These are phyloP conservation scores for Thielaviopsis musarum DNA, from an alignment of 2,329 filamentous ascomycete genomes.

Conservation along the genomic window DNA sequence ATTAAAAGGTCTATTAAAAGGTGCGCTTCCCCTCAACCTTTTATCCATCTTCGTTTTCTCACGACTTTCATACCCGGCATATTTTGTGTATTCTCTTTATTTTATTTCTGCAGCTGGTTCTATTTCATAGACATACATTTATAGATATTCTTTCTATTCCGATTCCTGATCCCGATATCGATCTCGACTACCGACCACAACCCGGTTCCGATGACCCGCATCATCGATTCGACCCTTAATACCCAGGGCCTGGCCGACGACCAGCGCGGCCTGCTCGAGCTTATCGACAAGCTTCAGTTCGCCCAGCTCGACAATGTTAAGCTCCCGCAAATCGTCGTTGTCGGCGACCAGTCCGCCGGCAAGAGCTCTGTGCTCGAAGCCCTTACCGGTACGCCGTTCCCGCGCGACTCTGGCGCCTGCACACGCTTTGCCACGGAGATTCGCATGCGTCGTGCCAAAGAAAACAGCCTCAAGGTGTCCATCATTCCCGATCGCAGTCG, in stretches of 20 bases:
- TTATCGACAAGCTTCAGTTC: slow-evolving; percentile 38
- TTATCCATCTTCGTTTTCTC: too few relatives aligned
- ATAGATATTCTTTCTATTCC: background rate
- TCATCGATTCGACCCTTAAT: slow-evolving; percentile 30
- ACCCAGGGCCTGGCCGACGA: slow-evolving; percentile 34
- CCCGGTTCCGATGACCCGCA: slow-evolving; percentile 9
- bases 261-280: slow-evolving; percentile 39
- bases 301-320: slow-evolving; percentile 34
- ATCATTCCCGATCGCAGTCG: slow-evolving; percentile 38
- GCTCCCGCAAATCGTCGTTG: slow-evolving; percentile 45
- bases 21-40: too few relatives aligned
- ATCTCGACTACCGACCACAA: background rate
- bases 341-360: slow-evolving; percentile 46
- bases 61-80: too few relatives aligned
- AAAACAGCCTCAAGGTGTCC: slow-evolving; percentile 29
- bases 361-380: slow-evolving; percentile 48
- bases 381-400: slow-evolving; percentile 45
- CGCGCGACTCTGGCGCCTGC: slow-evolving; percentile 40
- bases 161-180: background rate
- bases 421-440: slow-evolving; percentile 46
- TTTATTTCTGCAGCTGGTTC: too few relatives aligned
- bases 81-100: too few relatives aligned
- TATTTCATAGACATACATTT: too few relatives aligned
- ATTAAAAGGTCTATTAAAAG: background rate
- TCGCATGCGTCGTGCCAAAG: slow-evolving; percentile 31